Evolutionary conservation across 768 basidiomycete species (phyloP).

Genomic region (Bullera alba): DNA sequence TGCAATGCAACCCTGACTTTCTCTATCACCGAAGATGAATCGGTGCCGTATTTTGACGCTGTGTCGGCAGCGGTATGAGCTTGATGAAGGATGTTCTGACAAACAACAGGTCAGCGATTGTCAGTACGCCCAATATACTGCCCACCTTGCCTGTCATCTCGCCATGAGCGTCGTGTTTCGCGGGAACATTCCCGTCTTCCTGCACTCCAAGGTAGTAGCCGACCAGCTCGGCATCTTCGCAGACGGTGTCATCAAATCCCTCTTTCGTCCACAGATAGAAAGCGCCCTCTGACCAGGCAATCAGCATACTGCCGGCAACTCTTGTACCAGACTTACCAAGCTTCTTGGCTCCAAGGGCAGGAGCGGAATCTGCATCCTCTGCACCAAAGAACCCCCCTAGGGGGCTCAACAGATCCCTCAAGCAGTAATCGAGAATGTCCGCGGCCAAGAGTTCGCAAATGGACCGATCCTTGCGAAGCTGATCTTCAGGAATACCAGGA

Average conservation of each 20-base stretch:
- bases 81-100: constrained; percentile 37
- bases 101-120: too few species aligned
- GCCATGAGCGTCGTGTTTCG: constrained; percentile 46
- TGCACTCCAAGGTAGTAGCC: constrained; percentile 46
- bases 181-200: constrained; percentile 47
- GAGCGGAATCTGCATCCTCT: constrained; percentile 49
- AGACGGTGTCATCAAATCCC: constrained; percentile 45
- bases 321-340: constrained; percentile 14
- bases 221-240: constrained; percentile 39
- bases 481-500: not conserved
- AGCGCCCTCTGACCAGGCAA: constrained; percentile 44
- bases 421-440: constrained; percentile 46
- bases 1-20: constrained; percentile 12
- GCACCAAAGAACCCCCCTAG: constrained; percentile 48
- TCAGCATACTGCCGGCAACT: not conserved
- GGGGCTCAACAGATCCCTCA: constrained; percentile 44
- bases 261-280: constrained; percentile 48
- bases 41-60: constrained; percentile 10
- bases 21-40: constrained; percentile 24
- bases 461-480: constrained; percentile 6
- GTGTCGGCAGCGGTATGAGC: constrained; percentile 10
- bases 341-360: constrained; percentile 35
- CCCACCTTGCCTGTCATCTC: constrained; percentile 46
- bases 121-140: not conserved
- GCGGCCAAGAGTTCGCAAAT: constrained; percentile 39